Conservation (phyloP, 2,329 filamentous ascomycete genomes). For the Curvularia eragrostidis region DNA sequence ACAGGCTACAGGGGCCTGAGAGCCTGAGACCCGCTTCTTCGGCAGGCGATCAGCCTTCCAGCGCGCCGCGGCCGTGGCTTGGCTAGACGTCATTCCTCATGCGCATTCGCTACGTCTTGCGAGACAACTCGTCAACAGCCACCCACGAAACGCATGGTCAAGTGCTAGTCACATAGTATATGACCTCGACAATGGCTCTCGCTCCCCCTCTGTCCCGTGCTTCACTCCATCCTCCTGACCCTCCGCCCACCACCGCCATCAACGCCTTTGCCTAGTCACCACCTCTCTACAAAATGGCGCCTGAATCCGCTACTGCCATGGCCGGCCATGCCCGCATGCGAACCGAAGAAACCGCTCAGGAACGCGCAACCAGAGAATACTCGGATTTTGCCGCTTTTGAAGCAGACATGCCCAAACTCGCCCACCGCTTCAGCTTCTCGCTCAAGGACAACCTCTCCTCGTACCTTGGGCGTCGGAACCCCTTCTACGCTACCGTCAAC, state of each 20-base stretch:
- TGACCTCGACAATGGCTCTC: conserved; percentile 26
- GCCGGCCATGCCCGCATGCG: conserved; percentile 41
- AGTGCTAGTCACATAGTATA: conserved; percentile 27
- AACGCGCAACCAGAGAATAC: conserved; percentile 39
- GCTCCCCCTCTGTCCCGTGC: conserved; percentile 39
- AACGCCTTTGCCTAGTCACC: conserved; percentile 14
- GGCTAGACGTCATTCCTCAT: conserved; percentile 21
- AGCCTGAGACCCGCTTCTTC: conserved; percentile 6
- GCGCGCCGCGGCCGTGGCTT: conserved; percentile 10
- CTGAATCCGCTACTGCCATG: conserved; percentile 32
- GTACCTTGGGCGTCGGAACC: conserved; percentile 50
- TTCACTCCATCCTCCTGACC: conserved; percentile 46
- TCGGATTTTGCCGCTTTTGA: conserved; percentile 46
- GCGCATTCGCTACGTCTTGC: conserved; percentile 19
- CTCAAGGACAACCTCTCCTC: conserved; percentile 50
- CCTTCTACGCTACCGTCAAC: conserved; percentile 57
- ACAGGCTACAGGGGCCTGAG: conserved; percentile 8
- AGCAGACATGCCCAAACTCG: conserved; percentile 45
- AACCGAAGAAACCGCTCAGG: conserved; percentile 43
- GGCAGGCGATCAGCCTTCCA: conserved; percentile 12
- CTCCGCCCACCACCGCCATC: conserved; percentile 32
- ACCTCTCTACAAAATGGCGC: conserved; percentile 37
- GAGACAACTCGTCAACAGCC: conserved; percentile 16
- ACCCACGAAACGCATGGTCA: conserved; percentile 20
- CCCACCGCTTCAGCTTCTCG: conserved; percentile 43